Percentiles rank a stretch among this genome's conserved stretches.
Conservation (phyloP, 257 asterid genomes). For the Forsythia viridissima region DNA sequence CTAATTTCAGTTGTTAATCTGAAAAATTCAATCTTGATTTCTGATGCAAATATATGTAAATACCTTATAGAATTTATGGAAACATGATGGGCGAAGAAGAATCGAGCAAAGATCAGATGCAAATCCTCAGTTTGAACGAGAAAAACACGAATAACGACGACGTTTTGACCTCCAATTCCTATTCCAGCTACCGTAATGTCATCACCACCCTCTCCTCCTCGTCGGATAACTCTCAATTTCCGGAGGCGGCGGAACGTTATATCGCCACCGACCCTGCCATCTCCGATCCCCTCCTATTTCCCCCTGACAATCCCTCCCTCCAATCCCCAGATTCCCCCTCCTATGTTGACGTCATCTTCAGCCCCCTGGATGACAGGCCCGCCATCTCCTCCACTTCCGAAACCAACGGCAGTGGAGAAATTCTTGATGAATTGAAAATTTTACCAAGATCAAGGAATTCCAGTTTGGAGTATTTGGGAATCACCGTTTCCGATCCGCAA, state of each 20-base stretch:
- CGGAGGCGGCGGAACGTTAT: slow-evolving; percentile 33
- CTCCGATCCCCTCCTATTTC: slow-evolving; percentile 66
- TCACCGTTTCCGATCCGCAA: slow-evolving; percentile 78
- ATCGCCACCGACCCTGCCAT: slow-evolving; percentile 41
- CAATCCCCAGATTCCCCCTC: slow-evolving; percentile 58
- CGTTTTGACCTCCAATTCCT: slow-evolving; percentile 59
- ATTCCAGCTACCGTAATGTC: slow-evolving; percentile 68
- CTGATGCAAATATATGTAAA: neutral
- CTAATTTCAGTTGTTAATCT: neutral
- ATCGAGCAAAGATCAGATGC: slow-evolving; percentile 41
- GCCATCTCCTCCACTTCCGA: slow-evolving; percentile 21
- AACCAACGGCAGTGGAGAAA: slow-evolving; percentile 44
- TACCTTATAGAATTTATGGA: neutral
- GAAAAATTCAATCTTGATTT: neutral
- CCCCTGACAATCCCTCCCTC: slow-evolving; percentile 31
- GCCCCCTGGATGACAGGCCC: slow-evolving; percentile 38
- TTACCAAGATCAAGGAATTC: slow-evolving; percentile 42
- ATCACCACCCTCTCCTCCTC: slow-evolving; percentile 59
- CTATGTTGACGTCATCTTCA: slow-evolving; percentile 44
- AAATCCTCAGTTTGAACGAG: slow-evolving; percentile 55
- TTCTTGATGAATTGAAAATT: slow-evolving; percentile 33
- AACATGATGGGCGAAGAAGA: slow-evolving; percentile 48
- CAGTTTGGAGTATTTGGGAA: slow-evolving; percentile 58
- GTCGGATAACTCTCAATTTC: slow-evolving; percentile 40
- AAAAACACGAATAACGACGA: slow-evolving; percentile 31